Conservation (phyloP, 805 yeast species). For the Torulaspora maleeae region DNA sequence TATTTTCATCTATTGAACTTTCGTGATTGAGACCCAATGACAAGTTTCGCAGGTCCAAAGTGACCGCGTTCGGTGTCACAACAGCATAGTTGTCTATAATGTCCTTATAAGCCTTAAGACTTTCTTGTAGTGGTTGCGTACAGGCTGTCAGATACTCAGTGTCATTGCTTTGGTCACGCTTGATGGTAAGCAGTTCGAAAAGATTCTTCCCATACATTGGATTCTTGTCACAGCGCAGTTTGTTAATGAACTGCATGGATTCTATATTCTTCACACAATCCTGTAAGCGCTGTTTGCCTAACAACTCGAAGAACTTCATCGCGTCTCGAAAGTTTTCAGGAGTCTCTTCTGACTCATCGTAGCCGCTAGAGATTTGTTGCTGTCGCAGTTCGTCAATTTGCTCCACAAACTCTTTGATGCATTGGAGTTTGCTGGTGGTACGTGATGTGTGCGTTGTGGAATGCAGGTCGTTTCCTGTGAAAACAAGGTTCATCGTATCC, state of each 20-base stretch:
- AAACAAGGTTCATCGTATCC: constrained; percentile 55
- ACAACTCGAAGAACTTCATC: constrained; percentile 54
- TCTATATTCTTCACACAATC: constrained; percentile 49
- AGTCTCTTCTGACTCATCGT: constrained; percentile 14
- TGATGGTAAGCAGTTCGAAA: constrained; percentile 39
- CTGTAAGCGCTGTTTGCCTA: constrained; percentile 48
- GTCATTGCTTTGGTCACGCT: constrained; percentile 29
- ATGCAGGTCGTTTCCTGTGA: constrained; percentile 43
- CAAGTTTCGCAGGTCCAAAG: constrained; percentile 59
- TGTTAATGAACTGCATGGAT: constrained; percentile 59
- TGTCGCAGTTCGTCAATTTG: constrained; percentile 43
- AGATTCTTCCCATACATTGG: constrained; percentile 68
- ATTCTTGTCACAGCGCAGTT: constrained; percentile 54
- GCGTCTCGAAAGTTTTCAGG: constrained; percentile 37
- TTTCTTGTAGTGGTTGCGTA: constrained; percentile 41
- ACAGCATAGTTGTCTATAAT: constrained; percentile 72
- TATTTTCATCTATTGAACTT: constrained; percentile 27
- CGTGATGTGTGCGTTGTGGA: constrained; percentile 46
- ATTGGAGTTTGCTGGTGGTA: constrained; percentile 43
- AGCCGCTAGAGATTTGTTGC: constrained; percentile 10
- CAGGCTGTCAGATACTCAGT: constrained; percentile 29
- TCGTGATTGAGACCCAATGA: constrained; percentile 26
- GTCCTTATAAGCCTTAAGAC: constrained; percentile 42
- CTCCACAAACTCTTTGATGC: constrained; percentile 43
- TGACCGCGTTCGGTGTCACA: constrained; percentile 81